Conservation (phyloP, 768 basidiomycete genomes). For the Terana coerulea region DNA sequence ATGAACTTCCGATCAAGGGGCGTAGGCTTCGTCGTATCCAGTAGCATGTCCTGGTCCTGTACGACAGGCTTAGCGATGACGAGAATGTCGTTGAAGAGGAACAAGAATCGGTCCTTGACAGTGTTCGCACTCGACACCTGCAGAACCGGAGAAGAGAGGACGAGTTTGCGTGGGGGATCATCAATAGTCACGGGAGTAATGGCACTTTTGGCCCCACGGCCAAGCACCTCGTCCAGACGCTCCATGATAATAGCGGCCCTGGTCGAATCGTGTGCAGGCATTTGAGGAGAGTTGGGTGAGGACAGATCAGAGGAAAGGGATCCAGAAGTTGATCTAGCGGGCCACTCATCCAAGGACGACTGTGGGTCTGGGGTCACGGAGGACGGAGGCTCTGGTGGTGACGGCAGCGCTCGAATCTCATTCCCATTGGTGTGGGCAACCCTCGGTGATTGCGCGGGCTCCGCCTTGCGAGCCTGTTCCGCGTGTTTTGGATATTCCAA, state of each 20-base stretch:
- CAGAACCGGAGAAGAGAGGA: conserved; percentile 81
- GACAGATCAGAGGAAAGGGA: conserved; percentile 59
- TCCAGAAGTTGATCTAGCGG: conserved; percentile 64
- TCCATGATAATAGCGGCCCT: conserved; percentile 57
- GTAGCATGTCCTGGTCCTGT: conserved; percentile 58
- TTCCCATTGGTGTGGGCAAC: conserved; percentile 1
- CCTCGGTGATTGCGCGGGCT: conserved; percentile 8
- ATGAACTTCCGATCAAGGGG: conserved; percentile 72
- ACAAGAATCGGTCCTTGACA: conserved; percentile 93
- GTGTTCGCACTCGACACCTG: conserved; percentile 94
- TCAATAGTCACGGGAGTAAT: conserved; percentile 68
- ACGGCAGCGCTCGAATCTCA: conserved; percentile 24
- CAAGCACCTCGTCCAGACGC: conserved; percentile 67
- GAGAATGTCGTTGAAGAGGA: conserved; percentile 95
- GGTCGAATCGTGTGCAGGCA: conserved; percentile 30
- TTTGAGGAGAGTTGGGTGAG: conserved; percentile 56
- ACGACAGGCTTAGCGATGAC: conserved; percentile 89
- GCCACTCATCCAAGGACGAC: conserved; percentile 71
- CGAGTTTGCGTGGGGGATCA: conserved; percentile 80
- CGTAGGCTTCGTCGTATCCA: conserved; percentile 54
- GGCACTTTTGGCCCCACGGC: conserved; percentile 51
- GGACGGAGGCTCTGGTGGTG: conserved; percentile 50
- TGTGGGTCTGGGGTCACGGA: conserved; percentile 76
- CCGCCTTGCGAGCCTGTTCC: neutral
- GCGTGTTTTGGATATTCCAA: conserved; percentile 5